Evolutionary conservation across 176 grass and related monocot species (phyloP).

Genomic region (Musa troglodytarum): DNA sequence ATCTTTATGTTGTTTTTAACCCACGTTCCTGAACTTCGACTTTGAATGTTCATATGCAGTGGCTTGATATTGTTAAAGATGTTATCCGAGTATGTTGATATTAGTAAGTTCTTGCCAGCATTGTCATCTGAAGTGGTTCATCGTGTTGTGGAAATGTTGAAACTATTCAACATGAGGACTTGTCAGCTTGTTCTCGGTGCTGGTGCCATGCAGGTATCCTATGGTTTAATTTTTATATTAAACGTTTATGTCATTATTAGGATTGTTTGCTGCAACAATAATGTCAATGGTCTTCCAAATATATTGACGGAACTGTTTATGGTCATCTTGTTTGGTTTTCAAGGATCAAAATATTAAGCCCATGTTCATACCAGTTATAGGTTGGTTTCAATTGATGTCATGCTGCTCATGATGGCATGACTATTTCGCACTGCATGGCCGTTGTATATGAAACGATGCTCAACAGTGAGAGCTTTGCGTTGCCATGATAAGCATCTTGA

Average conservation of each 20-base stretch:
- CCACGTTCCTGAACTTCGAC: conserved; percentile 11
- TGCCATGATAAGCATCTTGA: background rate
- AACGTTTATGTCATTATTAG: background rate
- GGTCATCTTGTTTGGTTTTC: background rate
- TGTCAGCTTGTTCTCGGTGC: conserved; percentile 98
- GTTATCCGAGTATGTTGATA: conserved; percentile 93
- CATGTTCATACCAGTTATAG: background rate
- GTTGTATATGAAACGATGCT: background rate
- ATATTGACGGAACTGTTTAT: background rate
- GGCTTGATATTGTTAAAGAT: conserved; percentile 98
- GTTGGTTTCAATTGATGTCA: background rate
- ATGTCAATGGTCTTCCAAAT: background rate
- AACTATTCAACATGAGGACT: conserved; percentile 91
- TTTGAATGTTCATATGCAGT: conserved; percentile 38
- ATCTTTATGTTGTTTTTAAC: conserved; percentile 9
- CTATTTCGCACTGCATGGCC: background rate
- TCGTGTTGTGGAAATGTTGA: conserved; percentile 92
- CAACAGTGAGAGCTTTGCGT: background rate
- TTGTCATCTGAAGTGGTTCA: conserved; percentile 96
- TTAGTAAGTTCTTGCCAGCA: conserved; percentile 91
- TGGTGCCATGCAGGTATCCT: conserved; percentile 91
- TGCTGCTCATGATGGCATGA: too few species aligned
- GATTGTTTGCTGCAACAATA: background rate
- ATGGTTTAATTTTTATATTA: background rate
- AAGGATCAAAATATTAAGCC: background rate